Evolutionary conservation across 176 grass and related monocot species (phyloP).

Genomic region (Rhynchospora breviuscula): DNA sequence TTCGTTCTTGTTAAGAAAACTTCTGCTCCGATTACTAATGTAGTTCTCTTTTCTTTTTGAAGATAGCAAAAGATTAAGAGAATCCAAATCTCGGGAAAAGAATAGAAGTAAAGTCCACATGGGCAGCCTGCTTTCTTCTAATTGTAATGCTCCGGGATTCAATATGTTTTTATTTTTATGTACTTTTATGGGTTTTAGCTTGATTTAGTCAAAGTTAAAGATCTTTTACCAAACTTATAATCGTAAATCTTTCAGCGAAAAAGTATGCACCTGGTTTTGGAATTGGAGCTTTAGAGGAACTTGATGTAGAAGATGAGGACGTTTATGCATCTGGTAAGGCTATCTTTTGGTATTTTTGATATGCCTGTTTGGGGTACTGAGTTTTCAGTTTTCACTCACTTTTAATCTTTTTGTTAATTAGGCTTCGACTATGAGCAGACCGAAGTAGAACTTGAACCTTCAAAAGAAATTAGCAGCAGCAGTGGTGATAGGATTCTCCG

Average conservation of each 20-base stretch:
- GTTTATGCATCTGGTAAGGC: constrained; percentile 92
- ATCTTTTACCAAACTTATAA: constrained; percentile 14
- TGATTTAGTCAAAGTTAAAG: constrained; percentile 7
- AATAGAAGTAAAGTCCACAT: constrained; percentile 45
- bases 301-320: constrained; percentile 97
- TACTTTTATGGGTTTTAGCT: neutral
- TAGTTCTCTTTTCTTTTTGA: constrained; percentile 23
- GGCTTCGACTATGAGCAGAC: constrained; percentile 81
- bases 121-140: constrained; percentile 64
- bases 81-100: constrained; percentile 38
- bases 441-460: constrained; percentile 82
- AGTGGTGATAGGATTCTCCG: constrained; percentile 41
- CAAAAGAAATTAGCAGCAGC: constrained; percentile 22
- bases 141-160: constrained; percentile 48
- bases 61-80: constrained; percentile 72
- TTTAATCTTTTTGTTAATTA: constrained; percentile 27
- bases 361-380: neutral
- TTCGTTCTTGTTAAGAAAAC: neutral
- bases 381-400: neutral
- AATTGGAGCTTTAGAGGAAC: constrained; percentile 94
- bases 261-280: constrained; percentile 89
- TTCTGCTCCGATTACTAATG: neutral
- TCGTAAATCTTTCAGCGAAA: constrained; percentile 46
- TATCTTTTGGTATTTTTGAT: constrained; percentile 23
- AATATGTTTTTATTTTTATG: constrained; percentile 5